Percentiles rank a stretch among this genome's conserved stretches.
phyloP scores from a whole-genome alignment of 2,329 filamentous ascomycete genomes.

The Exophiala mesophila region DNA sequence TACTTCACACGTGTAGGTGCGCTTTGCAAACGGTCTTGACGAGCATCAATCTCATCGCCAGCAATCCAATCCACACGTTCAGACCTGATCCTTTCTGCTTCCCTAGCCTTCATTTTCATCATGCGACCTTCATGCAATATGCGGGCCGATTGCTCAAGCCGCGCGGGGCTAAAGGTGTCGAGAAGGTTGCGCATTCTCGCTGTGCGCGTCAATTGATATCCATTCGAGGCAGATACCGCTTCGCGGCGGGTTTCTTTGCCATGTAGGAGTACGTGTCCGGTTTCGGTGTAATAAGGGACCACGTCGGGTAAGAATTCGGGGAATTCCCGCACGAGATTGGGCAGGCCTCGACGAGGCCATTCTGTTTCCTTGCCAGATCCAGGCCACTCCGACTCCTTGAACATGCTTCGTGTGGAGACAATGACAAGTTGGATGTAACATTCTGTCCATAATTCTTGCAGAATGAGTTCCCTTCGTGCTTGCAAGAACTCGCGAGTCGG shows the following conservation, averaged over 20 bases:
- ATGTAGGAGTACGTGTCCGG: constrained; percentile 34
- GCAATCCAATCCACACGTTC: neutral
- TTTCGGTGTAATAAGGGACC: constrained; percentile 34
- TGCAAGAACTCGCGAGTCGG: constrained; percentile 19
- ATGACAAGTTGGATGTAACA: constrained; percentile 20
- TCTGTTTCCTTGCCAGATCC: constrained; percentile 15
- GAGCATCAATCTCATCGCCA: neutral
- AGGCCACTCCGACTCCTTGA: constrained; percentile 23
- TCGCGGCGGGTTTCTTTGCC: constrained; percentile 10
- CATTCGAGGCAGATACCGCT: constrained; percentile 13
- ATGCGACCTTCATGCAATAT: neutral
- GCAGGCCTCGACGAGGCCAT: constrained; percentile 37
- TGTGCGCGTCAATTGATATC: constrained; percentile 11
- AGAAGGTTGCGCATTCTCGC: constrained; percentile 16
- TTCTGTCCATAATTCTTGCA: constrained; percentile 16
- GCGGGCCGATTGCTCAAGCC: neutral
- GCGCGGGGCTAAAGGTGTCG: constrained; percentile 5
- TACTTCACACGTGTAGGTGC: neutral
- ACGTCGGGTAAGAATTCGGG: constrained; percentile 40
- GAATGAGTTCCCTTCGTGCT: constrained; percentile 17
- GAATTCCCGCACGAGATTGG: constrained; percentile 46
- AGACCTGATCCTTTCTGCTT: neutral
- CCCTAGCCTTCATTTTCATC: neutral
- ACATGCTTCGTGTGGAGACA: constrained; percentile 13
- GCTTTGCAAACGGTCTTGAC: neutral